Evolutionary conservation across 257 asterid species (phyloP).

Genomic region (Ilex asprella): DNA sequence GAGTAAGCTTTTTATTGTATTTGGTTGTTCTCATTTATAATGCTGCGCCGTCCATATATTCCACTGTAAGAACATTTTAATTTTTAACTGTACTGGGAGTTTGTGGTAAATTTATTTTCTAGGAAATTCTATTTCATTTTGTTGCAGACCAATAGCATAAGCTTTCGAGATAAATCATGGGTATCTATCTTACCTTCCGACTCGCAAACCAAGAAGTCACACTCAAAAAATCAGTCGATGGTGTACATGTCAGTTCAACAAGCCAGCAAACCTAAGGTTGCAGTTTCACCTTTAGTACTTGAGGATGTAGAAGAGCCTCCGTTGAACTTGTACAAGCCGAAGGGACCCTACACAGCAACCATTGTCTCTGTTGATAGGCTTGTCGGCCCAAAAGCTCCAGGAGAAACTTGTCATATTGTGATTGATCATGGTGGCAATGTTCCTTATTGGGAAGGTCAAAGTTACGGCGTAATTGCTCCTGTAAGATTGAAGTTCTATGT

Average conservation of each 20-base stretch:
- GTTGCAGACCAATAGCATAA: conserved; percentile 45
- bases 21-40: neutral
- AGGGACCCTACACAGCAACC: conserved; percentile 71
- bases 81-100: neutral
- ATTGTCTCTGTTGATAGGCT: conserved; percentile 76
- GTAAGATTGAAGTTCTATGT: conserved; percentile 31
- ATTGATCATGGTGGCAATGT: conserved; percentile 87
- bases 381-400: conserved; percentile 96
- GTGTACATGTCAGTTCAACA: conserved; percentile 89
- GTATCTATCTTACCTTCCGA: conserved; percentile 25
- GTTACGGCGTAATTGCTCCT: conserved; percentile 89
- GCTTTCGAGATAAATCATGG: conserved; percentile 38
- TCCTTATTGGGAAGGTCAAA: conserved; percentile 99
- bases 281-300: conserved; percentile 61
- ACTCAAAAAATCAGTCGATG: conserved; percentile 28
- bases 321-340: conserved; percentile 74
- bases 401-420: conserved; percentile 92
- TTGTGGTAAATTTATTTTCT: no score
- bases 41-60: no score
- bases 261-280: conserved; percentile 62
- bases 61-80: no score
- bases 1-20: neutral
- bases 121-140: conserved; percentile 7
- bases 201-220: conserved; percentile 26
- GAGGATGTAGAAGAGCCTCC: conserved; percentile 93